Evolutionary conservation across 1,139 yeast genomes (phyloP), one percentile per base, ranked within the genome.

Genomic region (Eremothecium cymbalariae): DNA sequence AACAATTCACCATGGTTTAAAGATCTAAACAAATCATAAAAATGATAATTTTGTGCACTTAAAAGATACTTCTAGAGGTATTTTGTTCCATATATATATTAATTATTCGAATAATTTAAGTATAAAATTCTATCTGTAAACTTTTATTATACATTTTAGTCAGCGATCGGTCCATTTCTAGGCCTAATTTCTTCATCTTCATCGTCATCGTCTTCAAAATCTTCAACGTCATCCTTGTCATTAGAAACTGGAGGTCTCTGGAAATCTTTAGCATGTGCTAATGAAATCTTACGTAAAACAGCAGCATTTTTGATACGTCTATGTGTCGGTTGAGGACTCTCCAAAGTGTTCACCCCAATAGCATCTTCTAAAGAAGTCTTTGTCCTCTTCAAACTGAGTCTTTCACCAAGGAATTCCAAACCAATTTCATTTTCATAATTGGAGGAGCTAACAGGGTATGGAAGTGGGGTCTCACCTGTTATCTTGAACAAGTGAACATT

Each of bases 221-320:
- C 15, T 4, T 13, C 12, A 4, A 9, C 14, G 6, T 25, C 15
- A 15, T n/a, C 15, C 15, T 13, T 15, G 28, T 25, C 19, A 6
- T 27, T 21, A 12, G 42, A 36, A 6, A 55, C 54, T 3, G 55
- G 55, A 3, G 65, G 62, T 53, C 94, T 69, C 60, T 85, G 94
- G 66, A 86, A 86, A 62, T 86, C 96, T 50, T 80, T 80, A 24
- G 85, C 77, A 53, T 86, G 96, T 0, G 96, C 96, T 53, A 68
- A 70, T 18, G 80, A 78, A 47, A 86, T 65, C 25, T 68, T 65
- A 32, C 61, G 63, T 32, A 72, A 57, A 3, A 67, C 57, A 2
- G 65, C 62, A 6, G 67, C 45, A 24, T 42, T 48, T 43, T 57
- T 53, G 6, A 8, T 22, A 18, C 18, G 39, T 32, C 11, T 29